These are phyloP conservation scores for Backusella tuberculispora DNA, from an alignment of 192 early-diverging fungal species.

Conservation along the genomic window DNA sequence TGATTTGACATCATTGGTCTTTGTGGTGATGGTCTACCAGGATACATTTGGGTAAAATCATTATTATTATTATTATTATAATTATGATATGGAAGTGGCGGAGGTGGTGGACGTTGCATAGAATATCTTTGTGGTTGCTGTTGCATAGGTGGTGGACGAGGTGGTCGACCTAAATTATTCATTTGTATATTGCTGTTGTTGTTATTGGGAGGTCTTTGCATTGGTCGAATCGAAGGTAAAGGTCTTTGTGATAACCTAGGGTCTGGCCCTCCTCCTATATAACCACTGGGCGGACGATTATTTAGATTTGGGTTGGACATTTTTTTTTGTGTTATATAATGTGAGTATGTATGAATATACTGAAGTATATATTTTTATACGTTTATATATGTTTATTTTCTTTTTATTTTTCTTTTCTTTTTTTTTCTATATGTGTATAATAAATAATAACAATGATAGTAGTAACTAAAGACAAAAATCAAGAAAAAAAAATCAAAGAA, in stretches of 20 bases:
- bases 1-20: not conserved
- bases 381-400: no score
- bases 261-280: constrained; percentile 5
- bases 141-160: not conserved
- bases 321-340: no score
- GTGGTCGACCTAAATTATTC: constrained; percentile 7
- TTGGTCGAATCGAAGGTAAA: not conserved
- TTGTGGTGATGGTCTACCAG: not conserved
- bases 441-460: not conserved
- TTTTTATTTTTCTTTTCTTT: not conserved
- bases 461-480: not conserved
- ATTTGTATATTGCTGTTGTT: not conserved
- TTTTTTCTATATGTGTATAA: not conserved
- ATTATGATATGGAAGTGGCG: not conserved
- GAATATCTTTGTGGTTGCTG: constrained; percentile 2
- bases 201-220: not conserved
- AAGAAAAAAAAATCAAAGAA: not conserved
- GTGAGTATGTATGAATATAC: no score
- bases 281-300: constrained; percentile 13
- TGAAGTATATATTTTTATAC: no score
- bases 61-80: constrained; percentile 1
- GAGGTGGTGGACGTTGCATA: constrained; percentile 18
- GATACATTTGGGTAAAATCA: not conserved
- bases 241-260: constrained; percentile 7
- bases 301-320: constrained; percentile 19